A percentile compares a stretch with the other conserved stretches of the same genome.
These are phyloP conservation scores for Lodderomyces elongisporus DNA, from an alignment of 1,139 yeast genomes.

Conservation along the genomic window DNA sequence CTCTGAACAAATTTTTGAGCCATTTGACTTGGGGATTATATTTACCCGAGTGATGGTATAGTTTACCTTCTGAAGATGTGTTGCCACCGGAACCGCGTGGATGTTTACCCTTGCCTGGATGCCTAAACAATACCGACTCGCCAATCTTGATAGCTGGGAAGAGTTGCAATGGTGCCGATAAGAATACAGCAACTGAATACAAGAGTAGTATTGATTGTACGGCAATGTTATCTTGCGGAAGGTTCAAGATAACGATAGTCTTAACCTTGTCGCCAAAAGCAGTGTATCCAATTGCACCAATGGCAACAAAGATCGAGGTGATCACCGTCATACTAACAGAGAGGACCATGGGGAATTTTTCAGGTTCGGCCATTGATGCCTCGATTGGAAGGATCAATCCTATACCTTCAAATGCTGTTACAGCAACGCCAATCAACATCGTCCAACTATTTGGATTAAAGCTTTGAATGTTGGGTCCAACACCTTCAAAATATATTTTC, in stretches of 20 bases:
- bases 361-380: slow-evolving; percentile 69
- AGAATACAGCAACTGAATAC: slow-evolving; percentile 67
- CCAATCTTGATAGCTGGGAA: slow-evolving; percentile 73
- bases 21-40: slow-evolving; percentile 36
- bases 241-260: slow-evolving; percentile 64
- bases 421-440: slow-evolving; percentile 74
- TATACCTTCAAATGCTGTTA: slow-evolving; percentile 77
- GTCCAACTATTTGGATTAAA: slow-evolving; percentile 66
- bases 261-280: slow-evolving; percentile 65
- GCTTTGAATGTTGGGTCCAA: slow-evolving; percentile 42
- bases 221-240: slow-evolving; percentile 60
- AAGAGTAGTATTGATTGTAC: slow-evolving; percentile 64
- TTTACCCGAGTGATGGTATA: slow-evolving; percentile 32
- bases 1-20: slow-evolving; percentile 36
- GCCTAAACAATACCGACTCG: slow-evolving; percentile 51
- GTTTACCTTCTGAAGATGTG: slow-evolving; percentile 19
- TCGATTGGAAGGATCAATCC: slow-evolving; percentile 75
- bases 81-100: slow-evolving; percentile 6
- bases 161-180: slow-evolving; percentile 71
- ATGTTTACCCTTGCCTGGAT: slow-evolving; percentile 9
- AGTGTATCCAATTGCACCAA: slow-evolving; percentile 65
- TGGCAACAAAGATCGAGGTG: slow-evolving; percentile 52
- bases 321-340: slow-evolving; percentile 55
- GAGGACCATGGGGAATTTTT: slow-evolving; percentile 62
- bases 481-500: slow-evolving; percentile 43